These are phyloP conservation scores for Mycoemilia scoparia DNA, from an alignment of 192 early-diverging fungal species.

Conservation along the genomic window DNA sequence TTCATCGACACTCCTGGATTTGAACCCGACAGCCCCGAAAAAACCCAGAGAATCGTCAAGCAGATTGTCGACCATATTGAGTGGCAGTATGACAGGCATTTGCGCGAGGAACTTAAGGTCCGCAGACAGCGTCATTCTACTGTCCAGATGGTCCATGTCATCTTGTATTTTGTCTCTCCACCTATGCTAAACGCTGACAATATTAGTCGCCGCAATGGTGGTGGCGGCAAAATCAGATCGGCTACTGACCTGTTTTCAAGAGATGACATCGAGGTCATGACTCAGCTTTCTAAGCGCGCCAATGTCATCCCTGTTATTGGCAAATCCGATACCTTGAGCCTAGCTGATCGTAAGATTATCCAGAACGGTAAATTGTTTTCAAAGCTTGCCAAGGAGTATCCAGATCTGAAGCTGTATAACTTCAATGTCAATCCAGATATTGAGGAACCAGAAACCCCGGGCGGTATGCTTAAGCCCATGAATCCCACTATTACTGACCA, in stretches of 20 bases:
- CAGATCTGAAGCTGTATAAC: slow-evolving; percentile 12
- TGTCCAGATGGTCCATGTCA: too few species aligned
- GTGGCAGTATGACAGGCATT: too few species aligned
- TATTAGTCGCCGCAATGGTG: too few species aligned
- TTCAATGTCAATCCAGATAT: slow-evolving; percentile 11
- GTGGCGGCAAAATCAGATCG: too few species aligned
- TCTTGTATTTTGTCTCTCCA: too few species aligned
- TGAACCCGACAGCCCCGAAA: too few species aligned
- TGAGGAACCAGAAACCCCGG: slow-evolving; percentile 3
- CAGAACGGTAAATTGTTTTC: slow-evolving; percentile 7
- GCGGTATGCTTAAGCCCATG: slow-evolving; percentile 1
- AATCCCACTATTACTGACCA: slow-evolving; percentile 3
- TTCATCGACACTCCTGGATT: too few species aligned
- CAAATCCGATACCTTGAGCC: slow-evolving; percentile 22
- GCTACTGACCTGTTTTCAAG: slow-evolving; percentile 9
- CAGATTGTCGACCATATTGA: too few species aligned
- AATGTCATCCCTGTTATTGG: slow-evolving; percentile 20
- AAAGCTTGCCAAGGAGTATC: slow-evolving; percentile 2
- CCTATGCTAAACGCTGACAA: too few species aligned
- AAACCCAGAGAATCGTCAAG: too few species aligned
- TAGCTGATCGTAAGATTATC: slow-evolving; percentile 10
- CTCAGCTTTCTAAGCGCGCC: slow-evolving; percentile 7
- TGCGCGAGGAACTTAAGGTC: too few species aligned
- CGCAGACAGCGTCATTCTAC: too few species aligned
- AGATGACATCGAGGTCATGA: slow-evolving; percentile 12